These are phyloP conservation scores for Fremontodendron californicum DNA, from an alignment of 345 rosid genomes.

Conservation along the genomic window DNA sequence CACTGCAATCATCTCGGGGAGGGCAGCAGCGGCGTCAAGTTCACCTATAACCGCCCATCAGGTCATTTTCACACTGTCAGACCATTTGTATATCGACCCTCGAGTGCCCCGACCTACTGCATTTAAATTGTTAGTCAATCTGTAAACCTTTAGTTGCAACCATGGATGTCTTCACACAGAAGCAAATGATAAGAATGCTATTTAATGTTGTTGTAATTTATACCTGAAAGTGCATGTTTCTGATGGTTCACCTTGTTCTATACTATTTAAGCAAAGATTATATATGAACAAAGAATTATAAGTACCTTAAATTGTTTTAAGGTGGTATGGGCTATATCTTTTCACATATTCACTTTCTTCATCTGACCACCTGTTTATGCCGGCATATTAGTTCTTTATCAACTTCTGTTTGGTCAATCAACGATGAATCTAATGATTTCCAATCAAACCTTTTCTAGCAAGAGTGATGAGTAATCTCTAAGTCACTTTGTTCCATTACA, in stretches of 20 bases:
- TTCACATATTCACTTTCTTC: not conserved
- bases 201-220: not conserved
- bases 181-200: not conserved
- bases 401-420: not conserved
- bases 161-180: not conserved
- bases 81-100: constrained; percentile 68
- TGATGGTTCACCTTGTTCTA: not conserved
- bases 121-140: constrained; percentile 10
- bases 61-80: constrained; percentile 68
- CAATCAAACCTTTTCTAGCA: not conserved
- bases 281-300: not conserved
- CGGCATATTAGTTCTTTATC: not conserved
- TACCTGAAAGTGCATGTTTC: not conserved
- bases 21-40: constrained; percentile 67
- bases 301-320: not conserved
- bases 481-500: no score
- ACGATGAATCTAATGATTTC: not conserved
- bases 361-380: no score
- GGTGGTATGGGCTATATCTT: not conserved
- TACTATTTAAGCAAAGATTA: not conserved
- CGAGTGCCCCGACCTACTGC: constrained; percentile 61
- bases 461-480: not conserved
- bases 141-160: not conserved
- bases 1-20: constrained; percentile 63
- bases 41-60: constrained; percentile 70